These are phyloP conservation scores for Ascocoryne sarcoides DNA, from an alignment of 2,329 filamentous ascomycete genomes.

Conservation along the genomic window DNA sequence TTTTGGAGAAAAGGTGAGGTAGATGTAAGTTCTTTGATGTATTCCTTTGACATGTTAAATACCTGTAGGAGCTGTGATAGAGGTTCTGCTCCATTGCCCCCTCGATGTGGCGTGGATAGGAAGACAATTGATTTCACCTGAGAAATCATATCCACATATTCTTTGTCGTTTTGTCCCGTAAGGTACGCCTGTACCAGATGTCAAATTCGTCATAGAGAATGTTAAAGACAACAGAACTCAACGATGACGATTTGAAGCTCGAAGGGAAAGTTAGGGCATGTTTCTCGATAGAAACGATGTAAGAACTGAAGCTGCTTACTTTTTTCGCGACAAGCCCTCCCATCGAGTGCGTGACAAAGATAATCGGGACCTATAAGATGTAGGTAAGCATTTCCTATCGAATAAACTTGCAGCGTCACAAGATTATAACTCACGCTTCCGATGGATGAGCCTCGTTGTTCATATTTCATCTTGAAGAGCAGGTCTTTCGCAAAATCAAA, in stretches of 20 bases:
- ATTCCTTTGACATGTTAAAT: slow-evolving; percentile 28
- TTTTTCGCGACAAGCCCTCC: slow-evolving; percentile 13
- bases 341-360: slow-evolving; percentile 14
- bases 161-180: slow-evolving; percentile 21
- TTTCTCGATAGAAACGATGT: too few species aligned
- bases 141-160: slow-evolving; percentile 23
- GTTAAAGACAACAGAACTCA: too few species aligned
- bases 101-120: slow-evolving; percentile 35
- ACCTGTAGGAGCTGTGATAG: slow-evolving; percentile 31
- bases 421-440: too few species aligned
- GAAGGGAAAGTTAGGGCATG: too few species aligned
- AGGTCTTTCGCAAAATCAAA: slow-evolving; percentile 27
- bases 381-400: too few species aligned
- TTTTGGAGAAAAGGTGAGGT: slow-evolving; percentile 30
- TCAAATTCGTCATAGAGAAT: too few species aligned
- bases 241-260: too few species aligned
- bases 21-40: slow-evolving; percentile 31
- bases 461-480: too few species aligned
- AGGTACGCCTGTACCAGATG: slow-evolving; percentile 16
- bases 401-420: too few species aligned
- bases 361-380: slow-evolving; percentile 6
- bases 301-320: too few species aligned
- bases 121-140: slow-evolving; percentile 32
- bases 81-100: slow-evolving; percentile 31
- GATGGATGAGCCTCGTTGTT: too few species aligned